These are phyloP conservation scores for Ophiocordyceps camponoti-rufipedis DNA, from an alignment of 2,329 filamentous ascomycete species.

Conservation along the genomic window DNA sequence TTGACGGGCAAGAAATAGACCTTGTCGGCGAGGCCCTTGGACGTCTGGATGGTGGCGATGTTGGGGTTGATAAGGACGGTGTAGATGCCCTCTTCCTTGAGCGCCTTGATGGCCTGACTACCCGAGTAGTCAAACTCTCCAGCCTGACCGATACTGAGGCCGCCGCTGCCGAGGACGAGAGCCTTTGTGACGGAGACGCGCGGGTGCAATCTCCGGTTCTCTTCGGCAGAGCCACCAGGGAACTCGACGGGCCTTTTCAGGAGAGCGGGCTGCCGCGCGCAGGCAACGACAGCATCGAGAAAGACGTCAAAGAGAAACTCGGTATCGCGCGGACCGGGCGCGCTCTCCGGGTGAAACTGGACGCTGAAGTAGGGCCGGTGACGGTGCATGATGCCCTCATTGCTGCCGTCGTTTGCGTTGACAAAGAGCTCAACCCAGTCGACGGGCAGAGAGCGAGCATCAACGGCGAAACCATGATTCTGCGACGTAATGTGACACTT, in stretches of 20 bases:
- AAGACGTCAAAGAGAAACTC: constrained; percentile 97
- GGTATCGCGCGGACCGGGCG: constrained; percentile 84
- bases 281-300: constrained; percentile 63
- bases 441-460: constrained; percentile 52
- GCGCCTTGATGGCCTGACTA: constrained; percentile 92
- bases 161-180: constrained; percentile 86
- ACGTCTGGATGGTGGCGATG: constrained; percentile 96
- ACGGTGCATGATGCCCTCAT: constrained; percentile 87
- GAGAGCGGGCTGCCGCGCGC: constrained; percentile 45
- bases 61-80: constrained; percentile 98
- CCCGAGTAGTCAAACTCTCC: constrained; percentile 99
- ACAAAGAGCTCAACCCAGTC: constrained; percentile 92
- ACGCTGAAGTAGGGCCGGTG: constrained; percentile 90
- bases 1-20: constrained; percentile 98
- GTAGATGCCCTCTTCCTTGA: constrained; percentile 97
- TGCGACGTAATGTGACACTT: constrained; percentile 98
- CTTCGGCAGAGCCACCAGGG: constrained; percentile 64
- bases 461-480: constrained; percentile 93
- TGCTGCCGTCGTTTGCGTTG: constrained; percentile 95
- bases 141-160: constrained; percentile 89
- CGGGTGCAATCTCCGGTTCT: constrained; percentile 61
- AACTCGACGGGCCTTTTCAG: constrained; percentile 64
- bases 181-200: constrained; percentile 84
- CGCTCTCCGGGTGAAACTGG: constrained; percentile 98
- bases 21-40: constrained; percentile 93